phyloP scores from a whole-genome alignment of 768 basidiomycete genomes.

The Mycena olivaceomarginata region DNA sequence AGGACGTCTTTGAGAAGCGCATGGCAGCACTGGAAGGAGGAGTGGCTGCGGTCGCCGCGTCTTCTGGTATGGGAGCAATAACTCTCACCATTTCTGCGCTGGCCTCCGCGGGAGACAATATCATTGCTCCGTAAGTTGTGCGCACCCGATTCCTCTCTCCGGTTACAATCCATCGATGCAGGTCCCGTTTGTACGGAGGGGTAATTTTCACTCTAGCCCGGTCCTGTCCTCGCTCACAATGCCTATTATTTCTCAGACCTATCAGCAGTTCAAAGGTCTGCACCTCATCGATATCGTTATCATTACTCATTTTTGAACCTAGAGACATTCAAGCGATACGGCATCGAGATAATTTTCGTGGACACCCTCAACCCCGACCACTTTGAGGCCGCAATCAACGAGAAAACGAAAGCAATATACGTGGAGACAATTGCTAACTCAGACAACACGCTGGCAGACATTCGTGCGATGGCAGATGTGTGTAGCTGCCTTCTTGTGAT shows the following conservation, averaged over 20 bases:
- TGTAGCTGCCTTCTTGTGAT: background rate
- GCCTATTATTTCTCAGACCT: slow-evolving; percentile 64
- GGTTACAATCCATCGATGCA: slow-evolving; percentile 43
- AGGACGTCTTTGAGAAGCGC: slow-evolving; percentile 88
- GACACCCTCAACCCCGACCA: slow-evolving; percentile 69
- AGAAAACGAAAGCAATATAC: slow-evolving; percentile 84
- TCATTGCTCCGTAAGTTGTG: slow-evolving; percentile 76
- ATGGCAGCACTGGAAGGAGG: slow-evolving; percentile 88
- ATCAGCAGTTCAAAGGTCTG: slow-evolving; percentile 80
- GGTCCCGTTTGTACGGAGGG: slow-evolving; percentile 81
- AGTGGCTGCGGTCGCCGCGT: slow-evolving; percentile 80
- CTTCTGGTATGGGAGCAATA: slow-evolving; percentile 86
- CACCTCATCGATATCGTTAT: background rate
- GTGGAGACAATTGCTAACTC: slow-evolving; percentile 88
- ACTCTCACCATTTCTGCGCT: slow-evolving; percentile 80
- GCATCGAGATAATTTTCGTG: slow-evolving; percentile 81
- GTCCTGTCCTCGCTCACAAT: background rate
- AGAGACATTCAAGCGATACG: slow-evolving; percentile 82
- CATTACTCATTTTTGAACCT: background rate
- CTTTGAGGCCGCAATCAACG: slow-evolving; percentile 81
- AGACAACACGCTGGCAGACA: slow-evolving; percentile 76
- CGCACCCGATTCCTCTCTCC: background rate
- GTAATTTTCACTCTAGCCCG: slow-evolving; percentile 54
- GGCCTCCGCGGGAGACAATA: slow-evolving; percentile 82
- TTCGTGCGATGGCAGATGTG: slow-evolving; percentile 82